Base-by-base conservation (phyloP, 108 stramenopile genomes). In the Epithemia pelagica region DNA sequence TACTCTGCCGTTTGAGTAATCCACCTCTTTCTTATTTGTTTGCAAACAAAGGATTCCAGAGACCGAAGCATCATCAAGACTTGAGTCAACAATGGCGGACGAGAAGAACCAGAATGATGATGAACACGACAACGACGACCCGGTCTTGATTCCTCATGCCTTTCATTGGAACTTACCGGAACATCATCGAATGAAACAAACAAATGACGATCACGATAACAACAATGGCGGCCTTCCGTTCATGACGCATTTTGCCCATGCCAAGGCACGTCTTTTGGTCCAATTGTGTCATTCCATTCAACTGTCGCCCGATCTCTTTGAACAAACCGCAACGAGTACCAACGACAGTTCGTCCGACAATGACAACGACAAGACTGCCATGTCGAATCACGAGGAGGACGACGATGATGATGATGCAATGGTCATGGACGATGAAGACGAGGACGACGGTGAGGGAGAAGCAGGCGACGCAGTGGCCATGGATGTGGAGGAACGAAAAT, bases 211-310 rank as follows among this genome's bases (percentile, higher is more conserved):
- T 73, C 52, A 59, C 25, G 81, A 78, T 54, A n/a, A n/a, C n/a
- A 52, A 61, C 28, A 5, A 15, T 10, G 15, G 15, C 37, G 86
- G 84, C 26, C 66, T 87, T 54, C 88, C 92, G 0, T 87, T 75
- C 75, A 75, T 85, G 19, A 89, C 89, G 52, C 81, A 86, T 27
- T 81, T 73, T 60, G 86, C 87, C 21, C 65, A 87, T 32, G 69
- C 76, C 22, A 90, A 90, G 61, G 75, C 89, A 15, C 71, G 78
- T 10, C 66, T 71, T 24, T 69, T 94, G 37, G 54, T 82, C 19
- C 55, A 75, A 59, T 37, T 90, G 32, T 86, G 78, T 7, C 51
- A 86, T 8, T 78, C 82, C 20, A 78, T 94, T 46, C 71, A 83
- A 28, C 54, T 94, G 1, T 66, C 52, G 21, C 80, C 81, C 33